Conservation (phyloP, 805 yeast genomes). For the Ogataea paraovalis region DNA sequence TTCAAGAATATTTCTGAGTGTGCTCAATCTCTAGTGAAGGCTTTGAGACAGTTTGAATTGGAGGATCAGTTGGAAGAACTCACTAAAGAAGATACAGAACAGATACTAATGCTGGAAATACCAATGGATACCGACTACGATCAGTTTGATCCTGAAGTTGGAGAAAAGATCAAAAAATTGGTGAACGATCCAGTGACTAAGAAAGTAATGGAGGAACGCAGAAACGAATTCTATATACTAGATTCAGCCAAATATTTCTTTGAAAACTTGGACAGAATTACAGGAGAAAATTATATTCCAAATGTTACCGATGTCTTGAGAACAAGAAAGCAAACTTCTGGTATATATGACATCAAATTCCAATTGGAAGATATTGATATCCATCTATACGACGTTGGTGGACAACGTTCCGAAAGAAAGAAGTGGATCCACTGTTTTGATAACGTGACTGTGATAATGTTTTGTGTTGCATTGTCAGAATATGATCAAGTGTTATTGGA, state of each 20-base stretch:
- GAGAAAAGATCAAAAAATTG: conserved; percentile 44
- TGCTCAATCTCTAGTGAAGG: conserved; percentile 64
- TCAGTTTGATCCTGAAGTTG: conserved; percentile 47
- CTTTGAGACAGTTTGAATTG: conserved; percentile 50
- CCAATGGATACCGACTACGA: conserved; percentile 49
- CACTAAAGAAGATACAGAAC: conserved; percentile 37
- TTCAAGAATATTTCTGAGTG: conserved; percentile 75
- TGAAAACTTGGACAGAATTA: conserved; percentile 59
- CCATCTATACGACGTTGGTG: conserved; percentile 84
- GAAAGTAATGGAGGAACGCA: conserved; percentile 51
- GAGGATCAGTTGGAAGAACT: conserved; percentile 33
- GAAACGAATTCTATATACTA: conserved; percentile 72
- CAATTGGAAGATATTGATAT: conserved; percentile 65
- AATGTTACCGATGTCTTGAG: conserved; percentile 73
- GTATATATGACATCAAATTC: conserved; percentile 80
- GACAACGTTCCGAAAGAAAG: conserved; percentile 91
- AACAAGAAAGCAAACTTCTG: conserved; percentile 89
- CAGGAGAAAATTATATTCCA: conserved; percentile 61
- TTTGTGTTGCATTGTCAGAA: conserved; percentile 87
- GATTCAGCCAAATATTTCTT: conserved; percentile 83
- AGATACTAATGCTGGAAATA: conserved; percentile 42
- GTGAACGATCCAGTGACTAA: conserved; percentile 58
- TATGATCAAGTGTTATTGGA: conserved; percentile 85
- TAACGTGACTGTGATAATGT: conserved; percentile 82
- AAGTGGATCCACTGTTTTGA: conserved; percentile 98